These are phyloP conservation scores for Colletotrichum tamarilloi DNA, from an alignment of 2,329 filamentous ascomycete genomes.

Conservation along the genomic window DNA sequence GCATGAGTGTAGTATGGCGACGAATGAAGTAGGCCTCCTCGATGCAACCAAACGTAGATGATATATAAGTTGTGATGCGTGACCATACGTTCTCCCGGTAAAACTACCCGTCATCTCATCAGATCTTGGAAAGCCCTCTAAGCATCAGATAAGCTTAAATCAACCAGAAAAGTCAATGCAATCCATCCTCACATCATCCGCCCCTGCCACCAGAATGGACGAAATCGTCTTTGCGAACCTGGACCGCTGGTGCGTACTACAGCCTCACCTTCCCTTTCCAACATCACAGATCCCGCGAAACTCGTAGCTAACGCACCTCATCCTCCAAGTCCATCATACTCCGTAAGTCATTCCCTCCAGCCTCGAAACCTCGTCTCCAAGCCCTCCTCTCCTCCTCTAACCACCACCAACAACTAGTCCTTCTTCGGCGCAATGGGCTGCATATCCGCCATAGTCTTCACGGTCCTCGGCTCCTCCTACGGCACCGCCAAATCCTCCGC, in stretches of 20 bases:
- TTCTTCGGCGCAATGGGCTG: slow-evolving; percentile 57
- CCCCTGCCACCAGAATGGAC: slow-evolving; percentile 42
- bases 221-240: slow-evolving; percentile 42
- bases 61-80: not conserved
- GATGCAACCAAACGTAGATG: too few species aligned
- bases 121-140: not conserved
- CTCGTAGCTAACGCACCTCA: not conserved
- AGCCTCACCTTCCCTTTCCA: not conserved
- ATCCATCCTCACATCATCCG: not conserved
- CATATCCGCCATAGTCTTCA: slow-evolving; percentile 60
- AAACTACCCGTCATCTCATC: not conserved
- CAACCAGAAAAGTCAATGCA: not conserved
- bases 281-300: not conserved
- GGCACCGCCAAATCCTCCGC: slow-evolving; percentile 55
- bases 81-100: not conserved
- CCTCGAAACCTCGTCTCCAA: too few species aligned
- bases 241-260: slow-evolving; percentile 49
- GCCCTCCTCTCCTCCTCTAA: too few species aligned
- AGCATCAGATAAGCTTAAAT: not conserved
- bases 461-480: slow-evolving; percentile 60
- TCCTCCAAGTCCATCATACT: slow-evolving; percentile 53
- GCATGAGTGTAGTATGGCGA: not conserved
- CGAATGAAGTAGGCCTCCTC: not conserved
- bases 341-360: slow-evolving; percentile 47
- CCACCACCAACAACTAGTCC: slow-evolving; percentile 41